Base-by-base conservation (phyloP, 2,329 filamentous ascomycete genomes). In the Exserohilum turcica region DNA sequence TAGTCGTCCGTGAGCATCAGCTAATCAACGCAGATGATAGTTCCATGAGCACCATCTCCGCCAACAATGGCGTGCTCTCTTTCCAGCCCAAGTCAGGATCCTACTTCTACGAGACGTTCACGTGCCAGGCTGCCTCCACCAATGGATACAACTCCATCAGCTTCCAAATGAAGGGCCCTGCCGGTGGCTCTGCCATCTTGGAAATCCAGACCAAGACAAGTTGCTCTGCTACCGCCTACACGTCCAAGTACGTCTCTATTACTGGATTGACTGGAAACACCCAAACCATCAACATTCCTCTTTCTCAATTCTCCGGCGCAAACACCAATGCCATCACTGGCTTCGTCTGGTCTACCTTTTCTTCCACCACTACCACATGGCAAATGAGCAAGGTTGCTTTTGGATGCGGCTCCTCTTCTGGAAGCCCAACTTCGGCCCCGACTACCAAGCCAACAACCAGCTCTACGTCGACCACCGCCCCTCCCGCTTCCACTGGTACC, bases 101-200 rank as follows among this genome's bases (percentile, higher is more conserved):
- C 10, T 84, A 84, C 71, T 83, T 82, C 57, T 84, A 84, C 62
- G 81, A 82, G 65, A 79, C 77, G 1, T 78, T 84, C 48, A 61
- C 70, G 0, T 84, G 82, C 69, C 74, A 79, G 60, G 70, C 74
- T 33, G 76, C 80, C 15, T 68, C 69, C 13, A 75, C 70, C 42
- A 74, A 79, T 43, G 76, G 76, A 53, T 83, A 83, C 66, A 77
- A 72, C 58, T 77, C 76, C 3, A 57, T 83, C 39, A 76, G 76
- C 24, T 82, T 83, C 66, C 74, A 72, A 21, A 61, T 82, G 54
- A 77, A 81, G 65, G 77, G 78, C 3, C 76, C 79, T 9, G 61
- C 75, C 7, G 73, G 74, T 13, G 75, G 73, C 15, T 76, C 73
- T 3, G 66, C 78, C 27, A 71, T 67, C 5, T 51, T 82, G 19